Base-by-base conservation (phyloP, 2,329 filamentous ascomycete species). In the Fusarium sp. region DNA sequence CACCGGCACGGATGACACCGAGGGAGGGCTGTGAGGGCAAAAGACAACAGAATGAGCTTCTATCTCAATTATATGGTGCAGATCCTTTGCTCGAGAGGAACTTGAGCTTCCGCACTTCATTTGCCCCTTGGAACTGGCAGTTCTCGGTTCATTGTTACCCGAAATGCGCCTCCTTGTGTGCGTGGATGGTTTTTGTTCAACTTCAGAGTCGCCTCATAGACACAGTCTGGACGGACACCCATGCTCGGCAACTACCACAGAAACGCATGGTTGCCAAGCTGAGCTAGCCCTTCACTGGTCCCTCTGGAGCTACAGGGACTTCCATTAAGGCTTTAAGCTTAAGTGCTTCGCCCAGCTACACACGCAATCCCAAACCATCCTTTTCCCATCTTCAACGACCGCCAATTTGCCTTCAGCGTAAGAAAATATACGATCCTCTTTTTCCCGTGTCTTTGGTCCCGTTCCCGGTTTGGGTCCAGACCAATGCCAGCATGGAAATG, bases 281-380 rank as follows among this genome's bases (percentile, higher is more conserved):
- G 61, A 19, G 14, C 51, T 63, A 63, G 35, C 22, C 35, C 46
- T 20, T 39, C 28, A 30, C 14, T 33, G 58, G 60, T 35, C 41
- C 59, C 59, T 59, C 59, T 46, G 30, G 47, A 55, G 48, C 39
- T 54, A 52, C 20, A 52, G 33, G 26, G 45, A 43, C 55, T 70
- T 67, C 28, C 28, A 30, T 70, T 67, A 69, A 22, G 41, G 39
- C 55, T 70, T 70, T 70, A 70, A 69, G 66, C 66, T 65, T 65
- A 65, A 64, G 9, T 69, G 53, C 66, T 69, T 70, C 66, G 66
- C 66, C 66, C 66, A 41, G 43, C 37, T 40, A 52, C 46, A 53
- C 22, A 64, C 57, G 62, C 66, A 69, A 68, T 68, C 55, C 19
- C n/a, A n/a, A 44, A 35, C 39, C 32, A 28, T n/a, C 15, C 15